Conservation (phyloP, 148 eudicot genomes). For the Chenopodium quinoa region DNA sequence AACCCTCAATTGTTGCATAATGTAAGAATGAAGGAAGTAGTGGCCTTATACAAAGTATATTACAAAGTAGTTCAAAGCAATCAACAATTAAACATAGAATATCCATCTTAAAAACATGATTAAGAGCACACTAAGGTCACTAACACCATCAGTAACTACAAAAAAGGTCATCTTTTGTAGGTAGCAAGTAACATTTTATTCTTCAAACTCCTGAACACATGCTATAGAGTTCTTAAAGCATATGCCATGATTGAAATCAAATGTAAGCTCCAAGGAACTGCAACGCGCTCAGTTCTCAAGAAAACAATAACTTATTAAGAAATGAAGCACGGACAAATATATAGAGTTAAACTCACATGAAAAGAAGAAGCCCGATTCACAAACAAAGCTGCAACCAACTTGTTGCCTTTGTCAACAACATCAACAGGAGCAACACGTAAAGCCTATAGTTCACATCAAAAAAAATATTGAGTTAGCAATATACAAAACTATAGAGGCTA, state of each 20-base stretch:
- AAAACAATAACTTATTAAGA: not conserved
- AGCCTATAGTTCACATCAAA: slow-evolving; percentile 48
- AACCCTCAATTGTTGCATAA: no score
- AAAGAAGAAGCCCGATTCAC: slow-evolving; percentile 78
- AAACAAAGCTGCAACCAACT: slow-evolving; percentile 63
- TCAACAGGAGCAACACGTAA: slow-evolving; percentile 74
- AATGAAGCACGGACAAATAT: slow-evolving; percentile 5
- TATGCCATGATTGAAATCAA: not conserved
- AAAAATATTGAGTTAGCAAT: not conserved
- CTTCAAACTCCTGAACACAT: not conserved
- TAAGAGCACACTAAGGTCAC: not conserved
- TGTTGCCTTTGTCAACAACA: slow-evolving; percentile 54
- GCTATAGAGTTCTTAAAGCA: not conserved
- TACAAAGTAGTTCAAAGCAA: not conserved
- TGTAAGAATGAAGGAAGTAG: no score
- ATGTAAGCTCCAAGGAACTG: not conserved
- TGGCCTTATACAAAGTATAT: no score
- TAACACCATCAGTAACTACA: not conserved
- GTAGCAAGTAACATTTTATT: not conserved
- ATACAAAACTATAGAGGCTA: not conserved
- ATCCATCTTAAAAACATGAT: not conserved
- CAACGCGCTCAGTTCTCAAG: not conserved
- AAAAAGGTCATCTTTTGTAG: not conserved
- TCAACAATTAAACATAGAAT: not conserved
- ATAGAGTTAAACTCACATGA: slow-evolving; percentile 51